Percentiles rank a stretch among this genome's conserved stretches.
These are phyloP conservation scores for Skeletonema potamos DNA, from an alignment of 108 stramenopile species.

Conservation along the genomic window DNA sequence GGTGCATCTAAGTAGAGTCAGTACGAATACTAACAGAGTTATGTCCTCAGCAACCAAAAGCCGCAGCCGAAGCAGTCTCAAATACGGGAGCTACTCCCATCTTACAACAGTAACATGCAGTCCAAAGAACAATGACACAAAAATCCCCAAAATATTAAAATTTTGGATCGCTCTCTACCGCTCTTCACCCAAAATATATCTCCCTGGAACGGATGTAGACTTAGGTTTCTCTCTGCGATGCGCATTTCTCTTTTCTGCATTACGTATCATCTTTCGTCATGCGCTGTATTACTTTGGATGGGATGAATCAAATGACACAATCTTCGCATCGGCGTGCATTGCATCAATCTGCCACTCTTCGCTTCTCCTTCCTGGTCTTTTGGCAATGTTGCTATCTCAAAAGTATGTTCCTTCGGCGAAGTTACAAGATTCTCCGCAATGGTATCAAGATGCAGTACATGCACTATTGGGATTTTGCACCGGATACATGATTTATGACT, in stretches of 20 bases:
- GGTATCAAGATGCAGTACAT: constrained; percentile 37
- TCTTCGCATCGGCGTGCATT: constrained; percentile 19
- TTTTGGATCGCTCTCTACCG: constrained; percentile 37
- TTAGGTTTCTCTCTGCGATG: constrained; percentile 27
- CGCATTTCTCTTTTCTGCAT: constrained; percentile 19
- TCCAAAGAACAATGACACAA: background rate
- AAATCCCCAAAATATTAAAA: constrained; percentile 8
- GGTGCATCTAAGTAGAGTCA: too few relatives aligned
- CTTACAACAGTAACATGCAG: background rate
- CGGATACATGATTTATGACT: constrained; percentile 51
- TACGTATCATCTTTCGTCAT: constrained; percentile 11
- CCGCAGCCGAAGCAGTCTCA: too few relatives aligned
- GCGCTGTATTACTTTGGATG: constrained; percentile 18
- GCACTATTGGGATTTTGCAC: constrained; percentile 38
- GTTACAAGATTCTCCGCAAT: constrained; percentile 20
- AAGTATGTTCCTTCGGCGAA: constrained; percentile 22
- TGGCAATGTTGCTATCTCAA: constrained; percentile 21
- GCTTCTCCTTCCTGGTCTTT: constrained; percentile 22
- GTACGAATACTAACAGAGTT: too few relatives aligned
- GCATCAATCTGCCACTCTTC: constrained; percentile 24
- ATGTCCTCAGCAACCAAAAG: background rate
- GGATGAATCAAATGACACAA: constrained; percentile 8
- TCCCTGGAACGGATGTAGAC: constrained; percentile 28
- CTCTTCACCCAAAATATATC: constrained; percentile 25
- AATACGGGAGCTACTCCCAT: too few relatives aligned